Evolutionary conservation across 768 basidiomycete genomes (phyloP).

Genomic region (Termitomyces eurrhizus): DNA sequence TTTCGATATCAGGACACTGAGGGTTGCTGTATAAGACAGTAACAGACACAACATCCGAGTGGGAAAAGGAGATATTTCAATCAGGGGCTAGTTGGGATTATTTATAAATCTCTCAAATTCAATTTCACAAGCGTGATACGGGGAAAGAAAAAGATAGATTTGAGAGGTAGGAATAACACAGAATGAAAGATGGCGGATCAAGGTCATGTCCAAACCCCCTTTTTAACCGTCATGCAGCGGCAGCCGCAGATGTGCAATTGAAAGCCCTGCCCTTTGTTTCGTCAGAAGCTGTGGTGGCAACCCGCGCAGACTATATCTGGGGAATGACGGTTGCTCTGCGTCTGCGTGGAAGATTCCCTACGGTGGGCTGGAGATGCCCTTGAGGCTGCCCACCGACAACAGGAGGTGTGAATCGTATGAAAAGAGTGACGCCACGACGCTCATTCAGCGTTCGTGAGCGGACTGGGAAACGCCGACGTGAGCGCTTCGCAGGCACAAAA

Average conservation of each 20-base stretch:
- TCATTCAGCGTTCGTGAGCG: conserved; percentile 4
- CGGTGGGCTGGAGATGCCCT: conserved; percentile 10
- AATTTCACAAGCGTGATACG: neutral
- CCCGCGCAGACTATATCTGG: too few species aligned
- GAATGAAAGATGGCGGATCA: neutral
- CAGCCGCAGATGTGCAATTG: neutral
- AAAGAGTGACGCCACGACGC: conserved; percentile 8
- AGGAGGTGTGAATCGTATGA: conserved; percentile 3
- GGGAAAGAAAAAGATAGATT: neutral
- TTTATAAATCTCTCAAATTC: neutral
- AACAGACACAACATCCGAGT: neutral
- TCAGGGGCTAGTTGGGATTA: neutral
- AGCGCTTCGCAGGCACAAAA: neutral
- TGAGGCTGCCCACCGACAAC: conserved; percentile 9
- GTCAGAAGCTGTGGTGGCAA: neutral
- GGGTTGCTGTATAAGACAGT: too few species aligned
- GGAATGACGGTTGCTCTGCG: neutral
- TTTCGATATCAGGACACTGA: too few species aligned
- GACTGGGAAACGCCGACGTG: neutral
- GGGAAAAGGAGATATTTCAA: too few species aligned
- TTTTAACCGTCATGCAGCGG: neutral
- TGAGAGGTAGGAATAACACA: neutral
- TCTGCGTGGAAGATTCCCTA: conserved; percentile 8
- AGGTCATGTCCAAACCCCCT: too few species aligned
- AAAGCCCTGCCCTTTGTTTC: neutral